Conservation (phyloP, 768 basidiomycete genomes). For the Kwoniella pini region DNA sequence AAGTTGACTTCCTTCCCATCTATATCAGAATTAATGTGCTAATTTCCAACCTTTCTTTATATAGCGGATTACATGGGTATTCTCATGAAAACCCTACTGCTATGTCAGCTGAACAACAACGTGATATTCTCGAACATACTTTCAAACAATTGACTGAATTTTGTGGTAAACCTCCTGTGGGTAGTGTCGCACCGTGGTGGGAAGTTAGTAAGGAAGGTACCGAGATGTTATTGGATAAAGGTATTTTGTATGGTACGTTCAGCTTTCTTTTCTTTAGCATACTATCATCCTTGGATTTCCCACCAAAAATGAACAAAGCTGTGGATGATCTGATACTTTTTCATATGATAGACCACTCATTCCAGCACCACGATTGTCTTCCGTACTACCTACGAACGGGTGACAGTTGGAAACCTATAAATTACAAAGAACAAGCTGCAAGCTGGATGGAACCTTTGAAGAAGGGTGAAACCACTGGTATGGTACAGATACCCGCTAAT, state of each 20-base stretch:
- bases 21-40: too few species aligned
- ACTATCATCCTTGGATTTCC: too few species aligned
- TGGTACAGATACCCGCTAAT: constrained; percentile 68
- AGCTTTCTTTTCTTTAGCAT: background rate
- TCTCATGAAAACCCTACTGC: constrained; percentile 71
- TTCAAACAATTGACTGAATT: constrained; percentile 67
- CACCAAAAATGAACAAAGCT: too few species aligned
- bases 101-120: constrained; percentile 68
- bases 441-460: constrained; percentile 75
- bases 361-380: constrained; percentile 63
- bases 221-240: constrained; percentile 66
- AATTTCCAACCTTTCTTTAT: too few species aligned
- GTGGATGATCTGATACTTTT: too few species aligned
- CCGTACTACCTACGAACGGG: constrained; percentile 69
- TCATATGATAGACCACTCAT: constrained; percentile 58
- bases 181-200: constrained; percentile 73
- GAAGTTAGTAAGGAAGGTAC: constrained; percentile 71
- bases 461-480: constrained; percentile 66
- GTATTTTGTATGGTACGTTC: constrained; percentile 68
- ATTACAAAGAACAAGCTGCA: constrained; percentile 64
- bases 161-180: constrained; percentile 57
- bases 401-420: constrained; percentile 73
- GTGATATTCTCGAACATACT: constrained; percentile 69
- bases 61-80: constrained; percentile 66
- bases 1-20: background rate